Conservation (phyloP, 2,329 filamentous ascomycete genomes). For the Ophiosphaerella narmari region DNA sequence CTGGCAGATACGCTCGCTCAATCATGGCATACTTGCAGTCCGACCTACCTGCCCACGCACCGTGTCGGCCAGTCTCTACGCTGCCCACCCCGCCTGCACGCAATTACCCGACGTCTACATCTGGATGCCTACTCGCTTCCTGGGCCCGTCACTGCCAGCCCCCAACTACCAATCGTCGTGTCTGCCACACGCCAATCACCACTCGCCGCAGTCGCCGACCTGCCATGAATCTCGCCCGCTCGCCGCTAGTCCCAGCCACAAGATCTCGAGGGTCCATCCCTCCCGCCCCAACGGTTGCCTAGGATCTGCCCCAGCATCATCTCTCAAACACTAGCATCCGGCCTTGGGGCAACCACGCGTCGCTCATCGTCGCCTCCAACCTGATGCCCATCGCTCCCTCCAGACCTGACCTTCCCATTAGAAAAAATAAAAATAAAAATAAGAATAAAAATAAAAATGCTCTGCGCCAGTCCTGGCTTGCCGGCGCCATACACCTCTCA, state of each 20-base stretch:
- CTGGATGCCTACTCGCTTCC: background rate
- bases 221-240: background rate
- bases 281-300: background rate
- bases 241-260: background rate
- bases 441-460: too few relatives aligned
- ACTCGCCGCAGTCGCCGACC: background rate
- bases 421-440: too few relatives aligned
- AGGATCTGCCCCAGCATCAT: background rate
- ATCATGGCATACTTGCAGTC: background rate
- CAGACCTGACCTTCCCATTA: too few relatives aligned
- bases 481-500: too few relatives aligned
- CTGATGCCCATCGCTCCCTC: too few relatives aligned
- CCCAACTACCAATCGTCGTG: too few relatives aligned
- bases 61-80: background rate
- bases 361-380: too few relatives aligned
- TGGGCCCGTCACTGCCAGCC: too few relatives aligned
- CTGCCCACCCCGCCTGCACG: too few relatives aligned
- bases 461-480: too few relatives aligned
- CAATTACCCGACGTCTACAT: background rate
- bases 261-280: constrained; percentile 3
- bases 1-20: background rate
- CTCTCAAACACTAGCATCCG: background rate
- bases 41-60: background rate
- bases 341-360: background rate
- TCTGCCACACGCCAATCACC: background rate